phyloP scores from a whole-genome alignment of 805 yeast genomes.

The Candida ipomoeae region DNA sequence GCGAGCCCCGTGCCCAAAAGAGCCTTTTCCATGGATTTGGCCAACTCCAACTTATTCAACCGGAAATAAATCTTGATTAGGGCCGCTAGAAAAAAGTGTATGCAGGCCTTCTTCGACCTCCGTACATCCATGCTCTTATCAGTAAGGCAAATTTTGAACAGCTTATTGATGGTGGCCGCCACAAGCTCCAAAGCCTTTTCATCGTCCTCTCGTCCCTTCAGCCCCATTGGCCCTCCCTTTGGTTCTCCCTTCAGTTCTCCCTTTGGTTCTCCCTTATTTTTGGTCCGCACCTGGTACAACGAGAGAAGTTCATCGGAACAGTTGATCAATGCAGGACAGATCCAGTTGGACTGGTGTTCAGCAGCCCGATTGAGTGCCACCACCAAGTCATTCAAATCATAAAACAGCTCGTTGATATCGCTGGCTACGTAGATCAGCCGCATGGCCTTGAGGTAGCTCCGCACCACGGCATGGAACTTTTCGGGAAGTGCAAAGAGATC shows the following conservation, averaged over 20 bases:
- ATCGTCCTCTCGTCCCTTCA: slow-evolving; percentile 6
- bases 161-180: slow-evolving; percentile 62
- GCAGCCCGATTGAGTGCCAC: slow-evolving; percentile 48
- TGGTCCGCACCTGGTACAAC: slow-evolving; percentile 35
- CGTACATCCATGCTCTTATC: slow-evolving; percentile 59
- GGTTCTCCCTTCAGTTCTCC: too few species aligned
- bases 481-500: slow-evolving; percentile 37
- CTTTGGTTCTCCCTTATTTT: slow-evolving; percentile 18
- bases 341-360: slow-evolving; percentile 52
- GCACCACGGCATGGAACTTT: slow-evolving; percentile 27
- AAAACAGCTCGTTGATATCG: slow-evolving; percentile 31
- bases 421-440: slow-evolving; percentile 30
- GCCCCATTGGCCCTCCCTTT: slow-evolving; percentile 12
- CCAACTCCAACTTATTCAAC: slow-evolving; percentile 64
- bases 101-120: slow-evolving; percentile 55
- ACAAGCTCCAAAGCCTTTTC: slow-evolving; percentile 43
- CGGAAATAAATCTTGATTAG: slow-evolving; percentile 67
- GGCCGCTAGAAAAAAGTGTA: slow-evolving; percentile 66
- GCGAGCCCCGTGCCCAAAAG: slow-evolving; percentile 49
- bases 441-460: slow-evolving; percentile 33
- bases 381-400: slow-evolving; percentile 39
- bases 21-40: slow-evolving; percentile 70
- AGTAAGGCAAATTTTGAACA: slow-evolving; percentile 73
- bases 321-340: slow-evolving; percentile 40
- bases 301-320: slow-evolving; percentile 39